These are phyloP conservation scores for Rhodotorula glutinis DNA, from an alignment of 1,284 basidiomycete species.

Conservation along the genomic window DNA sequence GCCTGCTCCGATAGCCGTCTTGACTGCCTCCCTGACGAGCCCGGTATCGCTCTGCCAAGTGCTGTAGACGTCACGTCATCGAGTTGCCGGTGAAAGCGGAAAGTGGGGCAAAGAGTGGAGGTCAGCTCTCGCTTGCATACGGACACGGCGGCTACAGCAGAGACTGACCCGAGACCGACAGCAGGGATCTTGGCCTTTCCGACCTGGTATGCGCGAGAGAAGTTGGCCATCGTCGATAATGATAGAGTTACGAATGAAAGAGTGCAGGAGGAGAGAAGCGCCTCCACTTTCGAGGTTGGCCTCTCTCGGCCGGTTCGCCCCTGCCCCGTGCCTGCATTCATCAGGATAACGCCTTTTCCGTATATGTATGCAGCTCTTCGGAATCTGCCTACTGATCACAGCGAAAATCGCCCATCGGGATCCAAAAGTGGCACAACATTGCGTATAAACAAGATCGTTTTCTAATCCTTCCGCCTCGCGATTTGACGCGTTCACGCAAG, in stretches of 20 bases:
- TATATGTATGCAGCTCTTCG: too few species aligned
- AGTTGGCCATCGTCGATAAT: constrained; percentile 7
- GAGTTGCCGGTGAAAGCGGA: neutral
- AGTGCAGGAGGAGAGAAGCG: too few species aligned
- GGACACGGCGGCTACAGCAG: neutral
- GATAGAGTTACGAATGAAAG: neutral
- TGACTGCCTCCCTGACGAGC: constrained; percentile 35
- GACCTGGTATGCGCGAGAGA: constrained; percentile 24
- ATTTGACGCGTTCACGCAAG: too few species aligned
- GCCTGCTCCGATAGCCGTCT: constrained; percentile 33
- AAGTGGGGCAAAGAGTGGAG: neutral
- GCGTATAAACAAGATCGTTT: too few species aligned
- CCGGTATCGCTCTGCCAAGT: constrained; percentile 38
- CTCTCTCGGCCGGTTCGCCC: too few species aligned
- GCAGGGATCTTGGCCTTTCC: constrained; percentile 39
- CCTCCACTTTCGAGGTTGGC: too few species aligned
- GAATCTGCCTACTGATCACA: too few species aligned
- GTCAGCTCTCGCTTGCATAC: neutral
- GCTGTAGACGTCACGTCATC: neutral
- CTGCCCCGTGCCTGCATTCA: too few species aligned
- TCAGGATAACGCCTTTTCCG: too few species aligned
- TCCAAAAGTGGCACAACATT: too few species aligned
- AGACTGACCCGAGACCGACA: constrained; percentile 38
- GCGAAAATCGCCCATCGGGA: too few species aligned
- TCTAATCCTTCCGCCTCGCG: too few species aligned